Conservation (phyloP, 768 basidiomycete genomes). For the Zangia roseola region DNA sequence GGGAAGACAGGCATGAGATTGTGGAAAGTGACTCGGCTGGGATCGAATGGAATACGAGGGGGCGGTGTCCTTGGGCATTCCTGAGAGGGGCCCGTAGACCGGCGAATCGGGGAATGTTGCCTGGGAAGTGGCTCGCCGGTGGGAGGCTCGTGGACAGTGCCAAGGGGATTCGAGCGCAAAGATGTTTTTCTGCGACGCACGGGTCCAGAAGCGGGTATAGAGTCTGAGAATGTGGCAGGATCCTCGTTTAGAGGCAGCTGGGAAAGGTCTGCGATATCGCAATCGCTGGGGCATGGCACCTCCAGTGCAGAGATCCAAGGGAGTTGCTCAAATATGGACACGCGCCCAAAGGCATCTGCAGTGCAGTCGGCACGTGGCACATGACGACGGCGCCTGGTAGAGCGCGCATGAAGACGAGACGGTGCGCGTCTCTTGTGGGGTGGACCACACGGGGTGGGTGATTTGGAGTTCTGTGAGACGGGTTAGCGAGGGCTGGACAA, state of each 20-base stretch:
- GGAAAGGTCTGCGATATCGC: constrained; percentile 68
- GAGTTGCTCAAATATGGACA: constrained; percentile 54
- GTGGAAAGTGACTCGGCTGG: constrained; percentile 50
- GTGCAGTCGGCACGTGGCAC: constrained; percentile 40
- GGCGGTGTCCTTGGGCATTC: constrained; percentile 33
- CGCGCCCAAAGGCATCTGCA: constrained; percentile 33
- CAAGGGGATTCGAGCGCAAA: constrained; percentile 48
- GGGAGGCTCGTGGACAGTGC: constrained; percentile 22
- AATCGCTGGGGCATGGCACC: constrained; percentile 41
- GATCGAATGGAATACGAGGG: constrained; percentile 41
- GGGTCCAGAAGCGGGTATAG: constrained; percentile 43
- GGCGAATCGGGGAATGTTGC: constrained; percentile 28
- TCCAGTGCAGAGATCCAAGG: constrained; percentile 69
- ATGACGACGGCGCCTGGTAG: constrained; percentile 43
- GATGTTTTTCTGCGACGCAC: constrained; percentile 59
- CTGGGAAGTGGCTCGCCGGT: constrained; percentile 14
- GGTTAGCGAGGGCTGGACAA: constrained; percentile 5
- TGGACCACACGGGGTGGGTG: constrained; percentile 38
- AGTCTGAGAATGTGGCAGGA: constrained; percentile 18
- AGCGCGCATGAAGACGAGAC: constrained; percentile 35
- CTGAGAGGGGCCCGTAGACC: constrained; percentile 21
- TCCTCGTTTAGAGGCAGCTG: constrained; percentile 42
- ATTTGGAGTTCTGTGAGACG: constrained; percentile 36
- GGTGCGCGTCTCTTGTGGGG: constrained; percentile 37
- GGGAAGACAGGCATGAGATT: constrained; percentile 63